Evolutionary conservation across 2,329 filamentous ascomycete genomes (phyloP), one percentile per base, ranked within the genome.

Genomic region (Fusarium sp.): DNA sequence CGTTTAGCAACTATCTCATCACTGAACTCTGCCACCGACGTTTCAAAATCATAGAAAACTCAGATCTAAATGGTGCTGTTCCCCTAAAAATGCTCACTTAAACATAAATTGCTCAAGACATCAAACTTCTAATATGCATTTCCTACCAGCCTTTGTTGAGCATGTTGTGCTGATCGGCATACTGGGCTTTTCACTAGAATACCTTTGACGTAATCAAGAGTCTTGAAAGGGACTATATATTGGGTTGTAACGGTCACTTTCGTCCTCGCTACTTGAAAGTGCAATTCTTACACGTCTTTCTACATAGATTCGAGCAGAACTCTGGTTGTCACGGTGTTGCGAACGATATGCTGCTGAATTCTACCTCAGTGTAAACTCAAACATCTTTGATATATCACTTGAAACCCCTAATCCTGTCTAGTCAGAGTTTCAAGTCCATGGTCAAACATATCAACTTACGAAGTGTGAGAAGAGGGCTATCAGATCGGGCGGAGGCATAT

Each of bases 31-130:
- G 14, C 13, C 11, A 39, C 13, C 8, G n/a, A 30, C 35, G n/a
- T 8, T 10, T n/a, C 14, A 5, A 18, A 55, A 18, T 18, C 17
- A 39, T 18, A 28, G 13, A 18, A 2, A 14, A 2, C 14, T 5
- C 6, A 14, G 6, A 28, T 18, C 8, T 22, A 8, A 22, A 7
- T 8, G 7, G 18, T 18, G 2, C 0, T 1, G 9, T 9, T 18
- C 6, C 17, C 20, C 6, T 22, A 6, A 13, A 36, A 38, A 15
- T 35, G 32, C 0, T 8, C 14, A 35, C 17, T 17, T 8, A 35
- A 35, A 3, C 3, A 35, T 35, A 35, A 35, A 17, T 35, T 35
- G 32, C 32, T 35, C 8, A 15, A 9, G 8, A 12, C 5, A 11
- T 13, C 13, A 14, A 12, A 41, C 35, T 18, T 55, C 7, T 17